Evolutionary conservation across 2,329 filamentous ascomycete genomes (phyloP).

Genomic region (Cryphonectria japonica): DNA sequence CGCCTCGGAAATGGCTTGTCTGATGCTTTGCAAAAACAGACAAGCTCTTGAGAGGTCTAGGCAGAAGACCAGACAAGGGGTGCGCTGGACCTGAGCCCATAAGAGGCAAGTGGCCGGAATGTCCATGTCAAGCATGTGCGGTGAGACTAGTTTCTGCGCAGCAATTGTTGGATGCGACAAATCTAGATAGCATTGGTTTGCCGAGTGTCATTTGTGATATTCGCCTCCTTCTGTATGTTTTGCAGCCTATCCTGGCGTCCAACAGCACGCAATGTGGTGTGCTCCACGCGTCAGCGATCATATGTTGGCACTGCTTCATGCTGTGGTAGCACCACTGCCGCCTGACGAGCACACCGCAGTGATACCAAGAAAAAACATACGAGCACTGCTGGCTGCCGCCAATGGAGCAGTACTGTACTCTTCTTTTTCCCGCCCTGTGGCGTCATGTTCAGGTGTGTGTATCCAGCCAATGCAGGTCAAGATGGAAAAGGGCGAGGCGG

Average conservation of each 20-base stretch:
- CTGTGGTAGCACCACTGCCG: background rate
- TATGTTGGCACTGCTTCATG: background rate
- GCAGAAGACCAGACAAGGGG: background rate
- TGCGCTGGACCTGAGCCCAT: background rate
- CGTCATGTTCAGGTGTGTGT: background rate
- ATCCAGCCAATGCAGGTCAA: background rate
- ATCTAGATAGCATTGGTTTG: background rate
- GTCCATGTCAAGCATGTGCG: background rate
- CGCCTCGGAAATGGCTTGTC: background rate
- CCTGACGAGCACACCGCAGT: background rate
- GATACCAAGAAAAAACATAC: background rate
- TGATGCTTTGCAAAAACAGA: background rate
- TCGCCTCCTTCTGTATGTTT: conserved; percentile 11
- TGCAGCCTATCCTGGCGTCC: background rate
- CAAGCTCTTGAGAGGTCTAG: background rate
- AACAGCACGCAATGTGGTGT: background rate
- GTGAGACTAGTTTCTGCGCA: background rate
- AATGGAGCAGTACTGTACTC: background rate
- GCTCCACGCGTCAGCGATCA: background rate
- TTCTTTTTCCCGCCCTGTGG: background rate
- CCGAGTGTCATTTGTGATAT: background rate
- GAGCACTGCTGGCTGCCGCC: background rate
- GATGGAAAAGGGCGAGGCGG: background rate
- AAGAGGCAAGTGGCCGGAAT: background rate
- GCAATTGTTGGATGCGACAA: background rate